These are phyloP conservation scores for Geotrichum fermentans DNA, from an alignment of 1,139 yeast species.

Conservation along the genomic window DNA sequence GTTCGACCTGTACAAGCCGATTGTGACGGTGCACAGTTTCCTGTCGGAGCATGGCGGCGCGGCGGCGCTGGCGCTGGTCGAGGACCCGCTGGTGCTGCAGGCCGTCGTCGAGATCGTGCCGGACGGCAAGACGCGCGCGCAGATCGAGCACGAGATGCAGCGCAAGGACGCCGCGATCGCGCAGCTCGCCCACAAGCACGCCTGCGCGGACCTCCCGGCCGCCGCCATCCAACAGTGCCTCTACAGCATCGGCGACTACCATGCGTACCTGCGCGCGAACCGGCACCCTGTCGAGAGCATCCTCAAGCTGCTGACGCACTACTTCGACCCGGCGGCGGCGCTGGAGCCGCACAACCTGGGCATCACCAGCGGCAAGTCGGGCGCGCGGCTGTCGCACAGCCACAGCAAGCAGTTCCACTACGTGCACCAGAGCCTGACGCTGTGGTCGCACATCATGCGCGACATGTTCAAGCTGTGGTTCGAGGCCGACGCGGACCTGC, in stretches of 20 bases:
- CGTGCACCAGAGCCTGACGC: constrained; percentile 62
- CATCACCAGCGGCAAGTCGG: constrained; percentile 56
- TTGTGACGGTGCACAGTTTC: constrained; percentile 52
- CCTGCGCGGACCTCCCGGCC: constrained; percentile 39
- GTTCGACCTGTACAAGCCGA: constrained; percentile 65
- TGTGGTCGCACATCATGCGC: constrained; percentile 69
- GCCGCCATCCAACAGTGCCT: constrained; percentile 55
- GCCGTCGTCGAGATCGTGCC: constrained; percentile 65
- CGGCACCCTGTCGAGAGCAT: constrained; percentile 59
- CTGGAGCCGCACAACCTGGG: constrained; percentile 46
- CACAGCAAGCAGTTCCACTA: constrained; percentile 65
- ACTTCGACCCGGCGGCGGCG: constrained; percentile 43
- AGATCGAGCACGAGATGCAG: constrained; percentile 53
- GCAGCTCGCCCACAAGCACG: constrained; percentile 45
- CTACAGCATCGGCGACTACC: constrained; percentile 70
- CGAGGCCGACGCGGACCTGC: constrained; percentile 63
- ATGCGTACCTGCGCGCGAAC: constrained; percentile 61
- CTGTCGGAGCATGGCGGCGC: constrained; percentile 39
- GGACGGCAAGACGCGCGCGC: constrained; percentile 48
- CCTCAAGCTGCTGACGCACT: constrained; percentile 47
- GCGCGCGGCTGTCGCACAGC: constrained; percentile 64
- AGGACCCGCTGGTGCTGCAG: constrained; percentile 51
- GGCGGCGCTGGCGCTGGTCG: constrained; percentile 40
- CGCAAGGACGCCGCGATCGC: constrained; percentile 62
- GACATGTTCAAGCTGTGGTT: constrained; percentile 72